These are phyloP conservation scores for Spongospora subterranea DNA, from an alignment of 208 protist species.

Conservation along the genomic window DNA sequence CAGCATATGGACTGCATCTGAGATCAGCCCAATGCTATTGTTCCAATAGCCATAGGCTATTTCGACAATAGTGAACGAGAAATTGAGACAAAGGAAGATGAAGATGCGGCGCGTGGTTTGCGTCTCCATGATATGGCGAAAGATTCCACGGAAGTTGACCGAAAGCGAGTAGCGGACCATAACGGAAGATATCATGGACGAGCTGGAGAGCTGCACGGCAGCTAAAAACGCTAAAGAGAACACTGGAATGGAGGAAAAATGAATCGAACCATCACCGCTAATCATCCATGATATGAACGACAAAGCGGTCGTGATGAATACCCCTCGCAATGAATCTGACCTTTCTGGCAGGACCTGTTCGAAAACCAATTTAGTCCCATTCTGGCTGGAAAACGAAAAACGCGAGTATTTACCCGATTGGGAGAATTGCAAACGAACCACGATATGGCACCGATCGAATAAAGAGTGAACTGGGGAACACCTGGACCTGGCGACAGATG, in stretches of 20 bases:
- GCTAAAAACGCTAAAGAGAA: neutral
- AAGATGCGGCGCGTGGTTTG: conserved; percentile 71
- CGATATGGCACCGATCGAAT: neutral
- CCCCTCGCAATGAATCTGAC: neutral
- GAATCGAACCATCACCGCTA: neutral
- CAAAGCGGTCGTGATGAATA: neutral
- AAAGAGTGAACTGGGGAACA: neutral
- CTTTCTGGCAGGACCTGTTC: neutral
- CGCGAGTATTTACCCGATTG: neutral
- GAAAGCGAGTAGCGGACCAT: neutral
- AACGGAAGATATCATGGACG: neutral
- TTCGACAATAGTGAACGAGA: conserved; percentile 78
- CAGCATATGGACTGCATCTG: conserved; percentile 96
- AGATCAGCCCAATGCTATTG: conserved; percentile 87
- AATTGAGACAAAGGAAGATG: conserved; percentile 73
- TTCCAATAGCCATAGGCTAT: conserved; percentile 80
- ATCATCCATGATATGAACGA: neutral
- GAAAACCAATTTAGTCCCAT: neutral
- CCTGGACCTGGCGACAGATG: neutral
- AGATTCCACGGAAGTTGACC: neutral
- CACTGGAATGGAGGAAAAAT: neutral
- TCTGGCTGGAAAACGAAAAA: neutral
- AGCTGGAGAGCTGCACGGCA: neutral
- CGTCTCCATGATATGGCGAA: conserved; percentile 54
- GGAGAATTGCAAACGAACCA: neutral